Evolutionary conservation across 1,284 basidiomycete species (phyloP).

Genomic region (Mycosarcoma mackinlayi): DNA sequence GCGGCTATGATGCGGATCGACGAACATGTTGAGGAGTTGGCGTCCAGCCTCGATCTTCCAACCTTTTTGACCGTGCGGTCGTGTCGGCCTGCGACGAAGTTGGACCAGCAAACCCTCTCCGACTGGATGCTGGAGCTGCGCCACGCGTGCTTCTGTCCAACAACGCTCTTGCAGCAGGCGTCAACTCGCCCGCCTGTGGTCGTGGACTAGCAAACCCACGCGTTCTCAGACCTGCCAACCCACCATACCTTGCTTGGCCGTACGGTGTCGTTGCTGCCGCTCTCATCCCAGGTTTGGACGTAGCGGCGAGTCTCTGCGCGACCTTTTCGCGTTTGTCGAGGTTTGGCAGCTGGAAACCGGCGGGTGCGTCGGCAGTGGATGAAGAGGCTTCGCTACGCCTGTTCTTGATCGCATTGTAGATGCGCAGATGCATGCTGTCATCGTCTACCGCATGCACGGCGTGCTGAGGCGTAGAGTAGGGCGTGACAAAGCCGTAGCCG

Average conservation of each 20-base stretch:
- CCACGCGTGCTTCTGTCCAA: constrained; percentile 28
- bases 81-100: neutral
- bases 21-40: constrained; percentile 26
- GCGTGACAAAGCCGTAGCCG: constrained; percentile 60
- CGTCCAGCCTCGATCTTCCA: constrained; percentile 27
- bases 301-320: constrained; percentile 13
- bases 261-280: constrained; percentile 18
- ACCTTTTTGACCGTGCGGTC: neutral
- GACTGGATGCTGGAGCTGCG: neutral
- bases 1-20: too few relatives aligned
- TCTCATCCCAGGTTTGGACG: constrained; percentile 1
- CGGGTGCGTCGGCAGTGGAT: neutral
- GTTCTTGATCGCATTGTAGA: constrained; percentile 28
- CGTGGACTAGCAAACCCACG: constrained; percentile 17
- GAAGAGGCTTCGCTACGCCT: neutral
- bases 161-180: constrained; percentile 35
- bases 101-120: neutral
- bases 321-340: constrained; percentile 16
- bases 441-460: too few relatives aligned
- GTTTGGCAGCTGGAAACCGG: constrained; percentile 20
- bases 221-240: constrained; percentile 1
- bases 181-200: constrained; percentile 8
- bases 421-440: constrained; percentile 25
- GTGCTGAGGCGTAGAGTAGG: constrained; percentile 33
- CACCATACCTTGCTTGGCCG: constrained; percentile 27